phyloP scores from a whole-genome alignment of 352 stramenopile species.

The Phytophthora aleatoria region DNA sequence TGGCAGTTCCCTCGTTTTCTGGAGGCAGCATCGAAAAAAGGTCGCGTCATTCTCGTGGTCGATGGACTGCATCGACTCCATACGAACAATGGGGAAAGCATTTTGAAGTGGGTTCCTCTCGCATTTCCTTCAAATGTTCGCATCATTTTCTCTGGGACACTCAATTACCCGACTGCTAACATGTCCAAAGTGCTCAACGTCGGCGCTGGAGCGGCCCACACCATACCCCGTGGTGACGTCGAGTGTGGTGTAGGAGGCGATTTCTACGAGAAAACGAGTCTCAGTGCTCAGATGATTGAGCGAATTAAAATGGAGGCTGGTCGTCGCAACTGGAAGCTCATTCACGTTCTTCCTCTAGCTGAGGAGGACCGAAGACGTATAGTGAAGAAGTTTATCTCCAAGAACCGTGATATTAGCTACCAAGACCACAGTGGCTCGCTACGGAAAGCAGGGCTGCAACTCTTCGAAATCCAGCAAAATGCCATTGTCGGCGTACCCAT shows the following conservation, averaged over 20 bases:
- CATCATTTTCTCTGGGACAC: constrained; percentile 81
- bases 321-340: constrained; percentile 74
- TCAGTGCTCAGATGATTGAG: constrained; percentile 82
- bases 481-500: constrained; percentile 64
- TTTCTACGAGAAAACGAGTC: constrained; percentile 60
- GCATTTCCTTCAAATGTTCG: constrained; percentile 88
- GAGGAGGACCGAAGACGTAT: constrained; percentile 68
- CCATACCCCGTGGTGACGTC: constrained; percentile 13
- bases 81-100: constrained; percentile 87
- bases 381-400: constrained; percentile 67
- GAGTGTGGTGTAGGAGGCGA: constrained; percentile 38
- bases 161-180: constrained; percentile 53
- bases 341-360: constrained; percentile 58
- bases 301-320: constrained; percentile 84
- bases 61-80: constrained; percentile 88
- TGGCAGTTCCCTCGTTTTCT: constrained; percentile 93
- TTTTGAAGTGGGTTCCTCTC: constrained; percentile 91
- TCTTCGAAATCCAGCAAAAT: constrained; percentile 83
- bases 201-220: constrained; percentile 7
- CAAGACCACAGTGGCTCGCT: constrained; percentile 6
- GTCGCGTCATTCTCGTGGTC: constrained; percentile 89
- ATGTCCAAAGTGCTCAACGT: constrained; percentile 31
- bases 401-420: constrained; percentile 25
- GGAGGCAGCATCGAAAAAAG: constrained; percentile 90
- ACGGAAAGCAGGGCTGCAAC: constrained; percentile 40